phyloP scores from a whole-genome alignment of 2,329 filamentous ascomycete genomes.

The Davidsoniella virescens region DNA sequence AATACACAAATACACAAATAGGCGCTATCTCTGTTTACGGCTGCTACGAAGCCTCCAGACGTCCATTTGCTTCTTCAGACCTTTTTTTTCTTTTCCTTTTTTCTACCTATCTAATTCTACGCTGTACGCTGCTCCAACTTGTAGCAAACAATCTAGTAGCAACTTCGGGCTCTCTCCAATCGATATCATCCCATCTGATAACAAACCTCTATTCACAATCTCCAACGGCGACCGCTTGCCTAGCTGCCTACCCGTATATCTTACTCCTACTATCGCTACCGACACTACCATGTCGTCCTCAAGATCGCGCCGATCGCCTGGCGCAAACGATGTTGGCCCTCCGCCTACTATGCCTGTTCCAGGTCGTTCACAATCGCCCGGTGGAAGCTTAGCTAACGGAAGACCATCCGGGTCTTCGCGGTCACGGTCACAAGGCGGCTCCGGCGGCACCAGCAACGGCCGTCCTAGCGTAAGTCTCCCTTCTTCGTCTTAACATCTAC shows the following conservation, averaged over 20 bases:
- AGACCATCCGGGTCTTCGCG: constrained; percentile 50
- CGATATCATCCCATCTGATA: no score
- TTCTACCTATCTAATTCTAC: no score
- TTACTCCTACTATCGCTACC: no score
- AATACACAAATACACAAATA: no score
- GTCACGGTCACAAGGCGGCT: constrained; percentile 14
- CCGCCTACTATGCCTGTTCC: constrained; percentile 34
- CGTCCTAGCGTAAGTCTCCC: constrained; percentile 39
- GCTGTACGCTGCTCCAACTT: no score
- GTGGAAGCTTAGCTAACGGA: constrained; percentile 39
- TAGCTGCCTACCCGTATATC: constrained; percentile 8
- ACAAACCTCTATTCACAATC: no score
- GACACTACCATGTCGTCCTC: constrained; percentile 12
- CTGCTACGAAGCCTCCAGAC: no score
- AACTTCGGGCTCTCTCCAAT: no score
- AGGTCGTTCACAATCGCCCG: constrained; percentile 42
- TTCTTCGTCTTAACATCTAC: background rate
- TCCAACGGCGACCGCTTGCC: background rate
- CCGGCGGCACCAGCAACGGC: constrained; percentile 24
- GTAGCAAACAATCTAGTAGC: no score
- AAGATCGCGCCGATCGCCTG: constrained; percentile 47
- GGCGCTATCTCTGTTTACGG: no score
- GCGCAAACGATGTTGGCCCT: constrained; percentile 34
- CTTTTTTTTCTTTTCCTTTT: no score
- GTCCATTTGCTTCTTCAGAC: no score